A percentile compares a stretch with the other conserved stretches of the same genome.
Evolutionary conservation across 2,329 filamentous ascomycete species (phyloP).

Genomic region (Colletotrichum sp.): DNA sequence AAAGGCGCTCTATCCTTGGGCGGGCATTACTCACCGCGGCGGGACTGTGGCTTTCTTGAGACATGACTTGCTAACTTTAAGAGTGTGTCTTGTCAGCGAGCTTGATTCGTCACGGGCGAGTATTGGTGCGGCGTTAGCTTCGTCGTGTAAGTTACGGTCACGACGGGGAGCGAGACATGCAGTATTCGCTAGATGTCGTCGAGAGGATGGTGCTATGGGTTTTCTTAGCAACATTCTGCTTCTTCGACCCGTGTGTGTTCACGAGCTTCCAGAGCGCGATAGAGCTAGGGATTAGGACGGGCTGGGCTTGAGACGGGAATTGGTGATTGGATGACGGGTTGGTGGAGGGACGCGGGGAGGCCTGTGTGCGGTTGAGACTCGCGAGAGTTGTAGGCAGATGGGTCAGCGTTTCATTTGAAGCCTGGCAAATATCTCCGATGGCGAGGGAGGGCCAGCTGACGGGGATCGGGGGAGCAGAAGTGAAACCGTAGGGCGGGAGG

Average conservation of each 20-base stretch:
- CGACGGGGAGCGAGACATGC: background rate
- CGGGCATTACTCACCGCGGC: background rate
- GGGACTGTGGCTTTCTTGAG: background rate
- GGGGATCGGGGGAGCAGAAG: conserved; percentile 1
- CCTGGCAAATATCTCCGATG: conserved; percentile 1
- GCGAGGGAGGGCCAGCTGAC: conserved; percentile 8
- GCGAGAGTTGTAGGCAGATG: background rate
- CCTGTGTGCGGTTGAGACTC: conserved; percentile 1
- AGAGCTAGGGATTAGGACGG: background rate
- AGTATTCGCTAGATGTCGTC: background rate
- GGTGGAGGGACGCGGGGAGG: background rate
- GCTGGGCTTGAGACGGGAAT: background rate
- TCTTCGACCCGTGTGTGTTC: background rate
- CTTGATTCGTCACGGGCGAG: background rate
- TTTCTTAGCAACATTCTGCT: background rate
- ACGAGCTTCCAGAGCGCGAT: background rate
- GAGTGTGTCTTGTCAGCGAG: background rate
- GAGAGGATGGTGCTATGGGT: background rate
- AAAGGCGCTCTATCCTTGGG: background rate
- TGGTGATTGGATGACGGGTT: conserved; percentile 6
- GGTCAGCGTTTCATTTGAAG: conserved; percentile 15
- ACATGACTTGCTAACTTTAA: conserved; percentile 6
- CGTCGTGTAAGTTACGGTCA: background rate
- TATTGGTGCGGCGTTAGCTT: background rate
- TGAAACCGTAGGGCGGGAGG: conserved; percentile 14